Percentiles rank a stretch among this genome's conserved stretches.
phyloP scores from a whole-genome alignment of 2,329 filamentous ascomycete species.

The Sporothrix brunneoviolacea region DNA sequence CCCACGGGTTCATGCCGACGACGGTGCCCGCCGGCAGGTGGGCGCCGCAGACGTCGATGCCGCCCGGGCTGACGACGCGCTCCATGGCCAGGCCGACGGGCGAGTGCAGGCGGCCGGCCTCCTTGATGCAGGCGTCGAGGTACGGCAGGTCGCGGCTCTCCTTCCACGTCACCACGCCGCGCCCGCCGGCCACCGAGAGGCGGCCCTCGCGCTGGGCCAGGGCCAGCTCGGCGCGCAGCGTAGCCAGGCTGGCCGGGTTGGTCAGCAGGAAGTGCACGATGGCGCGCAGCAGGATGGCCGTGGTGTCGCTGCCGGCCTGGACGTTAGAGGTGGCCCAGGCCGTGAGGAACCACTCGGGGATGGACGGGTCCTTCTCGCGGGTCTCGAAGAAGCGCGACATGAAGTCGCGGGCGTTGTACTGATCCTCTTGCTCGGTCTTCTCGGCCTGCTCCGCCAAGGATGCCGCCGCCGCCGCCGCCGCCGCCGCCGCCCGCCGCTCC shows the following conservation, averaged over 20 bases:
- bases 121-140: conserved; percentile 45
- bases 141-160: conserved; percentile 31
- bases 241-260: conserved; percentile 21
- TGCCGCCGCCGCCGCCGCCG: too few species aligned
- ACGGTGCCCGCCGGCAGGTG: conserved; percentile 30
- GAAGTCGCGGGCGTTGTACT: conserved; percentile 29
- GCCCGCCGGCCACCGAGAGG: neutral
- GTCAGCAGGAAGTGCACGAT: conserved; percentile 31
- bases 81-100: conserved; percentile 42
- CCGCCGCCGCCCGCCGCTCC: neutral
- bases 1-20: conserved; percentile 37
- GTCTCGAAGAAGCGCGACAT: conserved; percentile 35
- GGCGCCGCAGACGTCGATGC: conserved; percentile 29
- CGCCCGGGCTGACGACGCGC: conserved; percentile 32
- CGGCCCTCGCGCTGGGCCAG: conserved; percentile 20
- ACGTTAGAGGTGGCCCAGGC: conserved; percentile 30
- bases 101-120: conserved; percentile 44
- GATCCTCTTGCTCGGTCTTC: conserved; percentile 19
- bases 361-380: conserved; percentile 13
- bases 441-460: too few species aligned
- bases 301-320: conserved; percentile 30
- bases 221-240: conserved; percentile 31
- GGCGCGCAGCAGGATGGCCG: conserved; percentile 27
- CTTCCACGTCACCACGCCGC: conserved; percentile 8
- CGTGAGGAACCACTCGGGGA: conserved; percentile 20